These are phyloP conservation scores for Usnea hakonensis DNA, from an alignment of 495 filamentous ascomycete genomes.

Conservation along the genomic window DNA sequence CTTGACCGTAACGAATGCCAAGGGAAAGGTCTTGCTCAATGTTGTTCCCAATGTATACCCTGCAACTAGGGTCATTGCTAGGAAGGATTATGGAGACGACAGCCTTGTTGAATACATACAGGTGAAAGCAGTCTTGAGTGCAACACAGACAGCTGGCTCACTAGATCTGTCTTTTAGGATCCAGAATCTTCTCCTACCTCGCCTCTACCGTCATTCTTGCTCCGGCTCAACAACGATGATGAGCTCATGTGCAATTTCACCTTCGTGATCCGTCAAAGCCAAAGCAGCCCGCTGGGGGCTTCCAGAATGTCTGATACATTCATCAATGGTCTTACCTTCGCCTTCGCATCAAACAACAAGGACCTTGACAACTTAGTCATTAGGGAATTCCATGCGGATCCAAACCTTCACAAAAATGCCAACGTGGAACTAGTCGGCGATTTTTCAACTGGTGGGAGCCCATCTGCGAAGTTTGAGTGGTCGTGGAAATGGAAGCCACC, in stretches of 20 bases:
- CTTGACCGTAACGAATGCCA: conserved; percentile 69
- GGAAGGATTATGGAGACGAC: conserved; percentile 66
- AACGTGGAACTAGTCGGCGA: conserved; percentile 91
- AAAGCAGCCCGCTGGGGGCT: conserved; percentile 29
- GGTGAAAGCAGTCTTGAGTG: conserved; percentile 38
- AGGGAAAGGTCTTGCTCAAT: conserved; percentile 62
- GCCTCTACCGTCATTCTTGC: conserved; percentile 62
- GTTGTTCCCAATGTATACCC: conserved; percentile 86
- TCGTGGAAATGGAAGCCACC: conserved; percentile 95
- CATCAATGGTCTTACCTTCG: conserved; percentile 85
- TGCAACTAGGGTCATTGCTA: conserved; percentile 68
- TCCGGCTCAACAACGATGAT: conserved; percentile 83
- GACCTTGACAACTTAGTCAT: conserved; percentile 92
- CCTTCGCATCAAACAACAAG: conserved; percentile 72
- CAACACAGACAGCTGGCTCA: not conserved
- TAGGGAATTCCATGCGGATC: conserved; percentile 91
- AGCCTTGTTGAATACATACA: conserved; percentile 82
- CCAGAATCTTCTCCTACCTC: conserved; percentile 55
- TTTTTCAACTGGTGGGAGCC: conserved; percentile 68
- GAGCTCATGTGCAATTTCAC: conserved; percentile 89
- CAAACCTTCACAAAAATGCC: conserved; percentile 93
- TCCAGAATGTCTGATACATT: conserved; percentile 55
- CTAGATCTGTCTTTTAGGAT: conserved; percentile 48
- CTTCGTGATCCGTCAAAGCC: conserved; percentile 70
- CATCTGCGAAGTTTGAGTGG: conserved; percentile 88